A percentile compares a stretch with the other conserved stretches of the same genome.
Conservation (phyloP, 1,139 yeast species). For the Taphrina betulina region DNA sequence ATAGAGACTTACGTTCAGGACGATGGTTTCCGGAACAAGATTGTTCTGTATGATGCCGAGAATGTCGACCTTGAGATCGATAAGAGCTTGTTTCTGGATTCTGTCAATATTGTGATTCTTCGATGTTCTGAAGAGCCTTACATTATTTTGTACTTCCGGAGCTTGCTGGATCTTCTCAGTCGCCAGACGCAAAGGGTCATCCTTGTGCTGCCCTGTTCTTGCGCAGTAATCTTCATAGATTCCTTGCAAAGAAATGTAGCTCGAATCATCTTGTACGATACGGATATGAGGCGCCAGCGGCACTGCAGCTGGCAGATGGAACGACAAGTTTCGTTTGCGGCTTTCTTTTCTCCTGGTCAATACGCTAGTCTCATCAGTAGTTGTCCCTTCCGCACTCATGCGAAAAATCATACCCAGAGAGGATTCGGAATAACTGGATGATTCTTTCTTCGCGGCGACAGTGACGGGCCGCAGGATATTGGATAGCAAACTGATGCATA, state of each 20-base stretch:
- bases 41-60: constrained; percentile 83
- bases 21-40: constrained; percentile 79
- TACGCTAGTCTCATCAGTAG: too few relatives aligned
- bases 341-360: constrained; percentile 80
- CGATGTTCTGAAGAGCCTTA: constrained; percentile 19
- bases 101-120: not conserved
- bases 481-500: constrained; percentile 88
- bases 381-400: too few relatives aligned
- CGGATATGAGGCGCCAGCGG: constrained; percentile 95
- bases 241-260: constrained; percentile 76
- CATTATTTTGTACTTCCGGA: constrained; percentile 66
- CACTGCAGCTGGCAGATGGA: constrained; percentile 87
- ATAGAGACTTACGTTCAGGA: constrained; percentile 54
- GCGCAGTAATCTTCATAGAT: constrained; percentile 88
- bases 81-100: constrained; percentile 85
- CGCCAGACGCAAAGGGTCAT: constrained; percentile 85
- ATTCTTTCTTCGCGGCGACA: constrained; percentile 95
- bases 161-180: constrained; percentile 88
- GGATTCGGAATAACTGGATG: constrained; percentile 83
- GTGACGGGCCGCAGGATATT: constrained; percentile 96
- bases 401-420: too few relatives aligned
- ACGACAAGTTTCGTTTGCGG: constrained; percentile 77
- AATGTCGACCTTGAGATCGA: constrained; percentile 86
- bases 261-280: constrained; percentile 77
- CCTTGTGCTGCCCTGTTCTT: constrained; percentile 70